These are phyloP conservation scores for Carallia brachiata DNA, from an alignment of 345 rosid genomes.

Conservation along the genomic window DNA sequence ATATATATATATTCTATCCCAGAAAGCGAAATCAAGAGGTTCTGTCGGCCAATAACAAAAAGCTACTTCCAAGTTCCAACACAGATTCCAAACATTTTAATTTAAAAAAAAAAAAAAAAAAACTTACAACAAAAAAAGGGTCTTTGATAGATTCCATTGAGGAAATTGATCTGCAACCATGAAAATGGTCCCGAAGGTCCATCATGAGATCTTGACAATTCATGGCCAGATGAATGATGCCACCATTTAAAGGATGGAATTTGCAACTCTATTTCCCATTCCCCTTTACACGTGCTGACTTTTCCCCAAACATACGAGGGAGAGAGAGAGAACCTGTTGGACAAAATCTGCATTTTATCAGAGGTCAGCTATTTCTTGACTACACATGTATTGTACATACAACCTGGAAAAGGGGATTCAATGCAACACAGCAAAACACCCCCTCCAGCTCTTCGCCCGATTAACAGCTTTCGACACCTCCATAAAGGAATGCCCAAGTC, in stretches of 20 bases:
- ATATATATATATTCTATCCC: too few species aligned
- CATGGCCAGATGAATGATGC: slow-evolving; percentile 14
- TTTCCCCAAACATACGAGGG: neutral
- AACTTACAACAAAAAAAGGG: neutral
- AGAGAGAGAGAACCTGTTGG: neutral
- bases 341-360: slow-evolving; percentile 10
- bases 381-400: slow-evolving; percentile 1
- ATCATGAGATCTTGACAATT: slow-evolving; percentile 21
- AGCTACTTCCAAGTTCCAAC: too few species aligned
- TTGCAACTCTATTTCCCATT: neutral
- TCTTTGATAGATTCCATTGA: neutral
- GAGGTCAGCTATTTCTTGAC: neutral
- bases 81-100: too few species aligned
- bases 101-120: neutral
- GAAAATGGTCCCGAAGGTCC: slow-evolving; percentile 10
- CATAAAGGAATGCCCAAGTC: too few species aligned
- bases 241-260: slow-evolving; percentile 12
- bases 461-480: too few species aligned
- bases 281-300: slow-evolving; percentile 5
- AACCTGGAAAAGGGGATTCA: slow-evolving; percentile 6
- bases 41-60: too few species aligned
- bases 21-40: too few species aligned
- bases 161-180: neutral
- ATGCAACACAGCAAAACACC: slow-evolving; percentile 1
- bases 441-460: neutral